phyloP scores from a whole-genome alignment of 768 basidiomycete species.

The Lactarius quietus region DNA sequence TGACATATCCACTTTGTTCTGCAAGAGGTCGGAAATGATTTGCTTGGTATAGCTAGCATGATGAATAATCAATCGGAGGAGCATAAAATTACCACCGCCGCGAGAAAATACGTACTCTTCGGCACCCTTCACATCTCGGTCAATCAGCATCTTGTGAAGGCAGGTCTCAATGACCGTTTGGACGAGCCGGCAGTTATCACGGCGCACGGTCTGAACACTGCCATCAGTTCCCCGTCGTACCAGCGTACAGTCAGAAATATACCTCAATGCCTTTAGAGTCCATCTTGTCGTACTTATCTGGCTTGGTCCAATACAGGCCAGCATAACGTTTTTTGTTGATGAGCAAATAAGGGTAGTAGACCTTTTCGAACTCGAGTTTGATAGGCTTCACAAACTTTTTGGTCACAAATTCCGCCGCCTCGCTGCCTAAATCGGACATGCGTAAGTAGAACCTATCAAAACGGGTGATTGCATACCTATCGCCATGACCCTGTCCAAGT shows the following conservation, averaged over 20 bases:
- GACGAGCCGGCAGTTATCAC: conserved; percentile 98
- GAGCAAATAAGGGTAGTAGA: conserved; percentile 96
- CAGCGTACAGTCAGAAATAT: conserved; percentile 25
- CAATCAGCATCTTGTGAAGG: conserved; percentile 95
- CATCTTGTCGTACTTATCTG: conserved; percentile 99
- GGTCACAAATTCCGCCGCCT: conserved; percentile 91
- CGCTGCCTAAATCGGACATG: conserved; percentile 55
- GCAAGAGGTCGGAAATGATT: conserved; percentile 87
- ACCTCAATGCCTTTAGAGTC: conserved; percentile 99
- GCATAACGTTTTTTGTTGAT: conserved; percentile 99
- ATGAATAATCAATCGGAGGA: conserved; percentile 2
- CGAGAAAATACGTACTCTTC: conserved; percentile 62
- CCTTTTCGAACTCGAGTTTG: conserved; percentile 99
- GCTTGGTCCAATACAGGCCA: conserved; percentile 94
- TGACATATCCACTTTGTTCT: conserved; percentile 98
- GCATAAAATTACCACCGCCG: neutral
- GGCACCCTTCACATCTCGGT: conserved; percentile 89
- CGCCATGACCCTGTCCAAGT: conserved; percentile 84
- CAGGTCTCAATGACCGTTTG: conserved; percentile 98
- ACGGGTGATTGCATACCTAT: conserved; percentile 54
- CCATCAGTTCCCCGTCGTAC: neutral
- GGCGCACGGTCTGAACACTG: conserved; percentile 79
- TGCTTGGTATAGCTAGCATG: conserved; percentile 80
- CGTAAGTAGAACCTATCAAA: conserved; percentile 5
- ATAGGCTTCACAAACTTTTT: conserved; percentile 91